A percentile compares a stretch with the other conserved stretches of the same genome.
Evolutionary conservation across 2,329 filamentous ascomycete genomes (phyloP).

Genomic region (Talaromyces rugulosus): DNA sequence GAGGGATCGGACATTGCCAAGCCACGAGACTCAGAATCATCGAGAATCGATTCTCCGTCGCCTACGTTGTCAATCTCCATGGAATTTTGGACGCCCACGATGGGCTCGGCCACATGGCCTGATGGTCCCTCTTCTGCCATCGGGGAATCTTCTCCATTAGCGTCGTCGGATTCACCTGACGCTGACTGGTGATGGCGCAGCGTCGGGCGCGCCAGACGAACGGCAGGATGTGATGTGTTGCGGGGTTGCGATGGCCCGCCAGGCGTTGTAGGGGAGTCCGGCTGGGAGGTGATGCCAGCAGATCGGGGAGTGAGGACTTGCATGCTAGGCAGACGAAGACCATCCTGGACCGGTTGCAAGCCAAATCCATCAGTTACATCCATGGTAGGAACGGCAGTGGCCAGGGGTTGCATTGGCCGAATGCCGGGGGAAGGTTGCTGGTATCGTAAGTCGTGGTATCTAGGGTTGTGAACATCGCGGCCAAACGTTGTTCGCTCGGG

Average conservation of each 20-base stretch:
- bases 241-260: constrained; percentile 61
- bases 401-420: constrained; percentile 62
- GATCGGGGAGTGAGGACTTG: constrained; percentile 18
- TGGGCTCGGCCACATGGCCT: constrained; percentile 57
- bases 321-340: constrained; percentile 81
- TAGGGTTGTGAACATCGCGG: constrained; percentile 49
- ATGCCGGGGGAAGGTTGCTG: constrained; percentile 46
- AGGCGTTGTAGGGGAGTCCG: constrained; percentile 84
- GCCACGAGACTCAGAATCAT: constrained; percentile 66
- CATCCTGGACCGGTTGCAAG: constrained; percentile 72
- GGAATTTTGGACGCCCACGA: constrained; percentile 72
- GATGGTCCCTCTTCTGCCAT: constrained; percentile 61
- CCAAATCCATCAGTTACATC: constrained; percentile 68
- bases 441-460: constrained; percentile 35
- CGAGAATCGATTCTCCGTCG: constrained; percentile 73
- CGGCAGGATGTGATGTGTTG: constrained; percentile 49
- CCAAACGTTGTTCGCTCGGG: constrained; percentile 65
- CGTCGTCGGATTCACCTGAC: constrained; percentile 83
- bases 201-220: constrained; percentile 69
- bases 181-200: constrained; percentile 84
- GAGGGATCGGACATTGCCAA: constrained; percentile 74
- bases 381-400: constrained; percentile 62
- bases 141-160: constrained; percentile 75
- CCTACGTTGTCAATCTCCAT: constrained; percentile 88
- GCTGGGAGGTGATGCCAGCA: constrained; percentile 74